Evolutionary conservation across 1,284 basidiomycete genomes (phyloP).

Genomic region (Apiotrichum sp.): DNA sequence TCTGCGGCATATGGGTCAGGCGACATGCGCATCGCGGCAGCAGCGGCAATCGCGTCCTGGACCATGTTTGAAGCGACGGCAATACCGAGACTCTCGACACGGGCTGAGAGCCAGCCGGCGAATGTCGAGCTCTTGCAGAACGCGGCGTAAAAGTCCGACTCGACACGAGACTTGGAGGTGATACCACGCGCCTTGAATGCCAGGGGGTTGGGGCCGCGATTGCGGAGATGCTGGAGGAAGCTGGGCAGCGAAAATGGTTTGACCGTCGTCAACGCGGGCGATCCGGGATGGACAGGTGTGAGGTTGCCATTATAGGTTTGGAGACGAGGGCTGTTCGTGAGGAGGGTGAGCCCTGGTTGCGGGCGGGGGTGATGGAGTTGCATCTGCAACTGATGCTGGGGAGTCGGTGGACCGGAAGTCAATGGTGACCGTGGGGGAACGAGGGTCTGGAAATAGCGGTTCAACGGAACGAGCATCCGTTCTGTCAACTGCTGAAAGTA

Average conservation of each 20-base stretch:
- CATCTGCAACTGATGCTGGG: constrained; percentile 16
- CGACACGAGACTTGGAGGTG: constrained; percentile 38
- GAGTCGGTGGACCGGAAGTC: background rate
- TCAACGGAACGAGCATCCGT: constrained; percentile 81
- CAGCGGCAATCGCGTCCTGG: background rate
- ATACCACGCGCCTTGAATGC: constrained; percentile 57
- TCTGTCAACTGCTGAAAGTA: constrained; percentile 86
- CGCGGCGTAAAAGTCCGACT: constrained; percentile 44
- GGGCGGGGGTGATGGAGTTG: background rate
- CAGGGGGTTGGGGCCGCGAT: constrained; percentile 64
- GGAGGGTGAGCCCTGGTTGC: background rate
- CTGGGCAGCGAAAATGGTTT: constrained; percentile 71
- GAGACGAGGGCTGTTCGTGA: background rate
- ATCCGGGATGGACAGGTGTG: constrained; percentile 6
- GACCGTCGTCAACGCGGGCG: constrained; percentile 37
- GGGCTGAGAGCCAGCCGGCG: constrained; percentile 38
- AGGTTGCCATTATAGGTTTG: background rate
- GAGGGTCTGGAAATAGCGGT: constrained; percentile 85
- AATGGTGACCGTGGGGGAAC: constrained; percentile 53
- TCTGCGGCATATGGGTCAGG: background rate
- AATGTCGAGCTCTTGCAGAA: constrained; percentile 45
- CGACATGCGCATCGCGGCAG: background rate
- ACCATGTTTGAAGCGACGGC: constrained; percentile 22
- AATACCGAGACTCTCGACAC: constrained; percentile 32
- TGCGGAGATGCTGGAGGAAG: constrained; percentile 76